Base-by-base conservation (phyloP, 1,284 basidiomycete genomes). In the Pseudozyma sp. region DNA sequence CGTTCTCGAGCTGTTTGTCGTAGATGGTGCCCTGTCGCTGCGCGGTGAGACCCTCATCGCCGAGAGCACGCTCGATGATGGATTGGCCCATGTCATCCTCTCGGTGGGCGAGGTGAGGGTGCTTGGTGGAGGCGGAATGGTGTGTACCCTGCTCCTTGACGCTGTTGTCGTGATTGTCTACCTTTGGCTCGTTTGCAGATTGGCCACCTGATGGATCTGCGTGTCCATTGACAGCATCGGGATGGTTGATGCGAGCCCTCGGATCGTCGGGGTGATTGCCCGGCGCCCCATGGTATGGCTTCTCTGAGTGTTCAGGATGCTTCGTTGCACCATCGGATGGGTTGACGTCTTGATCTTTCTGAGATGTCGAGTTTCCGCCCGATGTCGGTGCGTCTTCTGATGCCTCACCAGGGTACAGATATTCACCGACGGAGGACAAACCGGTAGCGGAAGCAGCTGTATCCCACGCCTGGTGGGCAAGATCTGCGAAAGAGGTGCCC, bases 261-360 rank as follows among this genome's bases (percentile, higher is more conserved):
- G 75, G 70, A 33, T 77, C 75, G 54, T 69, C 39, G 5, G 75
- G 75, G 37, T 77, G 75, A 30, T 77, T 69, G 35, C 75, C 75
- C 11, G 75, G 75, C 13, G 56, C 74, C 30, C 48, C 66, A 31
- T 42, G 54, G 39, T 74, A 66, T 17, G 56, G 45, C 34, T 55
- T 54, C 42, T 39, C 14, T 13, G 30, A 0, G 5, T 53, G 35
- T n/a, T n/a, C 5, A 24, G 17, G 2, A 1, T 16, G 7, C 37
- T 56, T 42, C 50, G 24, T 8, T 14, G 6, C 9, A 2, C 51
- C 14, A n/a, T 45, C 30, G 19, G 54, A 24, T n/a, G 35, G 19
- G 10, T 34, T 35, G 11, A 11, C 35, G 17, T 39, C 17, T n/a
- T 29, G n/a, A 6, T 54, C 16, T 9, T 33, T 46, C n/a, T 64